Conservation (phyloP, 192 early-diverging fungal genomes). For the Backusella circina region DNA sequence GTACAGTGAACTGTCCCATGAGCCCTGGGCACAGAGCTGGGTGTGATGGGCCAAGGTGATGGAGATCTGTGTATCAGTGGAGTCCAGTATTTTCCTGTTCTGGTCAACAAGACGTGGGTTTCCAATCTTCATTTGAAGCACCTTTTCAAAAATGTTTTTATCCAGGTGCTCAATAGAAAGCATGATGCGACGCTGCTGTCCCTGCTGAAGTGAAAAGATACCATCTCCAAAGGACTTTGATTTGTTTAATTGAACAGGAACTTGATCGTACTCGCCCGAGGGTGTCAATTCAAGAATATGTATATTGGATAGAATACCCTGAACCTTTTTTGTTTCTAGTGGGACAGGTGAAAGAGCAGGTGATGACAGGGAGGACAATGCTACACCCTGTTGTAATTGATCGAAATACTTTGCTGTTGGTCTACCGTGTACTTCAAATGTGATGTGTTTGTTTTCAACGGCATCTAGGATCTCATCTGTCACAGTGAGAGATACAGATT, state of each 20-base stretch:
- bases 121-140: constrained; percentile 42
- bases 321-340: constrained; percentile 18
- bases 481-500: constrained; percentile 44
- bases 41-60: constrained; percentile 39
- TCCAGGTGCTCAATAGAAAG: constrained; percentile 60
- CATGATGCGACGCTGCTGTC: constrained; percentile 69
- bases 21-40: constrained; percentile 40
- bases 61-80: constrained; percentile 34
- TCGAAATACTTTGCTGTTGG: constrained; percentile 32
- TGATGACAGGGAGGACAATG: too few relatives aligned
- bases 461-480: constrained; percentile 17
- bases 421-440: constrained; percentile 50
- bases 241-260: constrained; percentile 41
- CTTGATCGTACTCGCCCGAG: constrained; percentile 60
- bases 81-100: constrained; percentile 43
- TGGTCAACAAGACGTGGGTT: constrained; percentile 47
- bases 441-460: constrained; percentile 25
- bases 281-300: constrained; percentile 64
- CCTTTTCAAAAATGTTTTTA: constrained; percentile 48
- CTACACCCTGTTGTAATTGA: neutral
- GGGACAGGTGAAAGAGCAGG: neutral
- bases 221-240: constrained; percentile 12
- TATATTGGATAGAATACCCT: constrained; percentile 62
- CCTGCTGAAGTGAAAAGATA: constrained; percentile 69
- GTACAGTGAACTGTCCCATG: constrained; percentile 79